phyloP scores from a whole-genome alignment of 768 basidiomycete genomes.

The Kwoniella sp. region DNA sequence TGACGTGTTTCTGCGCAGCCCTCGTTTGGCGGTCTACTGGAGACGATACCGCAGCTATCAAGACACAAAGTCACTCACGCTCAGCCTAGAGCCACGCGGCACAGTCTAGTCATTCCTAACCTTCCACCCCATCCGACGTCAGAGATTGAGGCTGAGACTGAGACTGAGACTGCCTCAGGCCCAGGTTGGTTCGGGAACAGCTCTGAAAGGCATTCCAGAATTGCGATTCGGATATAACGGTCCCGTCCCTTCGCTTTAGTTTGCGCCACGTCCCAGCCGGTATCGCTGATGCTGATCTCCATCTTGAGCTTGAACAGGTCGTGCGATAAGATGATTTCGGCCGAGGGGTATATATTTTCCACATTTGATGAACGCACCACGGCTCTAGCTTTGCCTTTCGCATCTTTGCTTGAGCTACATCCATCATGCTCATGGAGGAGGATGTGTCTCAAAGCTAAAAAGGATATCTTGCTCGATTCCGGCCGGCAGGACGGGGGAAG shows the following conservation, averaged over 20 bases:
- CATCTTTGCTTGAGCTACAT: too few species aligned
- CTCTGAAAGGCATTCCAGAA: constrained; percentile 25
- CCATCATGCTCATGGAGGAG: too few species aligned
- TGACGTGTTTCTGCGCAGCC: too few species aligned
- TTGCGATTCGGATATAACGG: constrained; percentile 77
- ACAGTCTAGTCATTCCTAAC: constrained; percentile 77
- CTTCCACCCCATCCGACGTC: constrained; percentile 62
- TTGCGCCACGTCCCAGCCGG: constrained; percentile 2
- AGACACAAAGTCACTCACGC: constrained; percentile 73
- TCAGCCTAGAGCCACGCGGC: constrained; percentile 82
- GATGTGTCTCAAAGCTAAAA: constrained; percentile 73
- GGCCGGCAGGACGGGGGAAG: constrained; percentile 71
- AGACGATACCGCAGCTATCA: too few species aligned
- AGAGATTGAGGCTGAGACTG: constrained; percentile 45
- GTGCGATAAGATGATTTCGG: not conserved
- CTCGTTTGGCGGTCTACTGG: too few species aligned
- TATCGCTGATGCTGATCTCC: not conserved
- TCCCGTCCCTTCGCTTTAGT: constrained; percentile 67
- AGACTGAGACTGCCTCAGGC: not conserved
- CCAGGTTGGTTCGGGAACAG: not conserved
- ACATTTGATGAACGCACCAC: not conserved
- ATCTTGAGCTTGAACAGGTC: not conserved
- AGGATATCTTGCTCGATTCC: constrained; percentile 82
- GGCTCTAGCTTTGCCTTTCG: not conserved
- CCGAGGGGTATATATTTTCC: not conserved